Percentiles rank a stretch among this genome's conserved stretches.
Evolutionary conservation across 129 eudicot genomes (phyloP).

Genomic region (Pulicaria dysenterica): DNA sequence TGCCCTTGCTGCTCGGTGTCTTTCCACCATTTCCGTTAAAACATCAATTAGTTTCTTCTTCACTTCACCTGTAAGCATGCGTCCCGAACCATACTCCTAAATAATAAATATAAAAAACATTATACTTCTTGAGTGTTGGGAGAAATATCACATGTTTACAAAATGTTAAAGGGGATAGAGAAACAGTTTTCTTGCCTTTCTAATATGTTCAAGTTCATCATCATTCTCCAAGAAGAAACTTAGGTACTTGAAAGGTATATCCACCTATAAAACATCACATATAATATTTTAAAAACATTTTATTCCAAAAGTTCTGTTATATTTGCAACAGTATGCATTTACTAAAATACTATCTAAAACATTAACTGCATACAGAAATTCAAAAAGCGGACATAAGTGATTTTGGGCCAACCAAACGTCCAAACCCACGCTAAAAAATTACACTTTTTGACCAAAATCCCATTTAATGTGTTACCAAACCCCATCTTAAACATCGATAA

Average conservation of each 20-base stretch:
- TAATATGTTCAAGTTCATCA: slow-evolving; percentile 77
- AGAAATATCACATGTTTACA: neutral
- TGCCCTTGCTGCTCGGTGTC: slow-evolving; percentile 86
- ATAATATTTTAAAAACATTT: neutral
- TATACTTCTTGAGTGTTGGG: neutral
- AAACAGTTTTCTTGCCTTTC: slow-evolving; percentile 48
- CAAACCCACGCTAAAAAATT: neutral
- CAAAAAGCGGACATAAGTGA: neutral
- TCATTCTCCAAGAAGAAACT: slow-evolving; percentile 96
- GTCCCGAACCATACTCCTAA: slow-evolving; percentile 94
- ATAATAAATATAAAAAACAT: neutral
- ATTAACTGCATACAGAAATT: neutral
- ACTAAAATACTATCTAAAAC: neutral
- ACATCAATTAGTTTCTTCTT: slow-evolving; percentile 71
- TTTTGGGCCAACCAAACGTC: neutral
- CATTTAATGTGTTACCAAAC: no score
- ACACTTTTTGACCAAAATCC: neutral
- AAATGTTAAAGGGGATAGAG: neutral
- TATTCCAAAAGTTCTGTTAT: neutral
- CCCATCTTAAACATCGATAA: neutral
- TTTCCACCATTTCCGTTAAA: slow-evolving; percentile 75
- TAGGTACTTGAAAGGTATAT: slow-evolving; percentile 87
- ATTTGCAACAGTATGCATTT: neutral
- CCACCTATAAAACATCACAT: slow-evolving; percentile 56
- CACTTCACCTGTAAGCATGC: slow-evolving; percentile 91